Conservation (phyloP, 495 filamentous ascomycete species). For the Tuber aestivum region DNA sequence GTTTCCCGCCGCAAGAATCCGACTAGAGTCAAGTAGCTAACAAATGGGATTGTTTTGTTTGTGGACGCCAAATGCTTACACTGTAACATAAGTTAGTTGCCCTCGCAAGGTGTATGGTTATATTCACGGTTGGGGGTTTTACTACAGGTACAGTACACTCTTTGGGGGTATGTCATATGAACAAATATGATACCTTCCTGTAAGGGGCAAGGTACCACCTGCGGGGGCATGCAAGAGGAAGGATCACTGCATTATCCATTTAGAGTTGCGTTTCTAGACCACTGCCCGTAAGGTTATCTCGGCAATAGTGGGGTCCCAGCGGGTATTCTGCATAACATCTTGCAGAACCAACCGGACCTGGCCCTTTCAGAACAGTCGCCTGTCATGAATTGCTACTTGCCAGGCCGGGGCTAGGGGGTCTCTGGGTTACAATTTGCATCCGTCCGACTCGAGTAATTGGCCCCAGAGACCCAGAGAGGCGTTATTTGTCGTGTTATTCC, state of each 20-base stretch:
- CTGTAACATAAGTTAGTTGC: too few relatives aligned
- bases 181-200: neutral
- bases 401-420: neutral
- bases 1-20: neutral
- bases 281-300: neutral
- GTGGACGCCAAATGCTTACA: neutral
- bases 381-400: neutral
- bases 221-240: neutral
- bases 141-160: neutral
- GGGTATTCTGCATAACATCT: neutral
- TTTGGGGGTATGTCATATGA: neutral
- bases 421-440: neutral
- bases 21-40: neutral
- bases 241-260: neutral
- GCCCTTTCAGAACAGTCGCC: neutral
- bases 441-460: neutral
- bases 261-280: neutral
- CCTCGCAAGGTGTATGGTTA: neutral
- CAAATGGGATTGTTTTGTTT: neutral
- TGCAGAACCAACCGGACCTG: neutral
- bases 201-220: neutral
- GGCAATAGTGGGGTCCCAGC: neutral
- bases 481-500: neutral
- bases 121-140: neutral
- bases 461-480: neutral